Evolutionary conservation across 768 basidiomycete species (phyloP).

Genomic region (Xanthoconium stramineum): DNA sequence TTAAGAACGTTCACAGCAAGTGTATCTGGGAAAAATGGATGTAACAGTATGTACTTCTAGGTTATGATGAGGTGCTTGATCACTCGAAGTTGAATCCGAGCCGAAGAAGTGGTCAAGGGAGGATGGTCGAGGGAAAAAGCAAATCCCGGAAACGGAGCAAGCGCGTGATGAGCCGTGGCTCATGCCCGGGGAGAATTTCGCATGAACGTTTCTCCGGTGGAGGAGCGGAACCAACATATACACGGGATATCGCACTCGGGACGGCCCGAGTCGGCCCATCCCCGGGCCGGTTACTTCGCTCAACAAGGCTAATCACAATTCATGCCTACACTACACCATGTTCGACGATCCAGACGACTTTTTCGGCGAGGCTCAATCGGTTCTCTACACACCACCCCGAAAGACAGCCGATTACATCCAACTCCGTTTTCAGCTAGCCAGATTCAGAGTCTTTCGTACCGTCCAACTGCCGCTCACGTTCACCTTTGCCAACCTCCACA

Average conservation of each 20-base stretch:
- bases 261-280: no score
- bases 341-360: slow-evolving; percentile 1
- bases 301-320: neutral
- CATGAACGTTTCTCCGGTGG: no score
- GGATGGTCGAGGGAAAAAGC: no score
- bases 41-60: slow-evolving; percentile 12
- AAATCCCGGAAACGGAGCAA: no score
- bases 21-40: neutral
- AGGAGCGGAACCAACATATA: no score
- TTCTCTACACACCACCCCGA: slow-evolving; percentile 11
- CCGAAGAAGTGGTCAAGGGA: neutral
- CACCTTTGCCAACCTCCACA: slow-evolving; percentile 31
- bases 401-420: slow-evolving; percentile 21
- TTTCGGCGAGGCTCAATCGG: neutral
- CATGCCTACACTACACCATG: slow-evolving; percentile 1
- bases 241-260: no score
- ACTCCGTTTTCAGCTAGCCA: slow-evolving; percentile 30
- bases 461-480: slow-evolving; percentile 25
- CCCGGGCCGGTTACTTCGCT: neutral
- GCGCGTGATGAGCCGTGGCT: no score
- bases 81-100: neutral
- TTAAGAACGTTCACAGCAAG: slow-evolving; percentile 32
- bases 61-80: neutral
- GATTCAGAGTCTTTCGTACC: slow-evolving; percentile 26
- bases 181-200: no score